phyloP scores from a whole-genome alignment of 305 asterid genomes.

The Plantago rigida region DNA sequence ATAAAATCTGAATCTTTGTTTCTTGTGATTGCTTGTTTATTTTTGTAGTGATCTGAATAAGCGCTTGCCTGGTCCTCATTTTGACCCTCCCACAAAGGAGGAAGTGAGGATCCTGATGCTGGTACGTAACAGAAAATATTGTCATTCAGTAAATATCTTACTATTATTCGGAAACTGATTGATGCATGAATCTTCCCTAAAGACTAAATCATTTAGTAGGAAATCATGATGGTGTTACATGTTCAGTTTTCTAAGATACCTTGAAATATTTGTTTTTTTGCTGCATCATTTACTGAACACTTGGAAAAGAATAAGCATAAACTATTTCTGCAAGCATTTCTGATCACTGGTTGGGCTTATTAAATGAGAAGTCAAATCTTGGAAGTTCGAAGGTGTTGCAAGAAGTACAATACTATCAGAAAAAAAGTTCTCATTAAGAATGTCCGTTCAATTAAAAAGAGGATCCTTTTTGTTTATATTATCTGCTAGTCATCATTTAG shows the following conservation, averaged over 20 bases:
- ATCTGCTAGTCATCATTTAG: neutral
- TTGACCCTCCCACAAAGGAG: constrained; percentile 82
- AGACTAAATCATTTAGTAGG: neutral
- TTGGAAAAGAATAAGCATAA: neutral
- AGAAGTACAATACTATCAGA: neutral
- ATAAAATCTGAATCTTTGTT: neutral
- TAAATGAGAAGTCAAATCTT: too few relatives aligned
- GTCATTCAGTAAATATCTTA: neutral
- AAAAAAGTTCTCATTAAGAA: neutral
- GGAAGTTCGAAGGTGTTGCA: too few relatives aligned
- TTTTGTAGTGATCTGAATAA: constrained; percentile 69
- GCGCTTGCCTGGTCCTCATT: constrained; percentile 89
- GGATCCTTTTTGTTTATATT: neutral
- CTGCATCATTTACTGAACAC: neutral
- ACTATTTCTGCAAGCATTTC: neutral
- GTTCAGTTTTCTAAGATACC: too few relatives aligned
- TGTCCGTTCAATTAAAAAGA: neutral
- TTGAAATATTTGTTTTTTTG: too few relatives aligned
- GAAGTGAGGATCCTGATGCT: constrained; percentile 47
- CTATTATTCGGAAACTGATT: neutral
- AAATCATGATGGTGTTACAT: neutral
- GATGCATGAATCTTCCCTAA: neutral
- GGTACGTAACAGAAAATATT: constrained; percentile 33
- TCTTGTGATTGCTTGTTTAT: constrained; percentile 8
- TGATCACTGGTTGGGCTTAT: neutral